Evolutionary conservation across 352 stramenopile genomes (phyloP), one percentile per base, ranked within the genome.

Genomic region (Phytophthora citrophthora): DNA sequence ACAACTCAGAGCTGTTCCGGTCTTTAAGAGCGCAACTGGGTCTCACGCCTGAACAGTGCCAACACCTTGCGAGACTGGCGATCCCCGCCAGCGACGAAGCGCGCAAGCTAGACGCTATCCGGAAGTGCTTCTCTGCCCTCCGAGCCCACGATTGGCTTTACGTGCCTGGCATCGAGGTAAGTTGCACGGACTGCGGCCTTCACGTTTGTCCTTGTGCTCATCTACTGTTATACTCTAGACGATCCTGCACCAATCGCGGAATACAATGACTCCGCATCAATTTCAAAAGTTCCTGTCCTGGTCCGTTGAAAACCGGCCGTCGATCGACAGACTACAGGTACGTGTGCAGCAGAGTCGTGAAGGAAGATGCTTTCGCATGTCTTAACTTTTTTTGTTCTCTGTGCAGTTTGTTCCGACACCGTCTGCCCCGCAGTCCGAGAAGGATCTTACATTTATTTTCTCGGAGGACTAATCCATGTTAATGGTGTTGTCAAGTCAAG

Each of bases 81-180:
- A 47, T 64, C 5, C 57, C 75, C 18, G 77, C 86, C 3, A 84
- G 74, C 15, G 77, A 94, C 32, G 88, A 96, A 67, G 69, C 82
- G 27, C 75, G 73, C 15, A 90, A 94, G 53, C 73, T 96, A 6
- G 83, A 92, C 24, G 87, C 79, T 2, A 94, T 96, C 49, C 74
- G 74, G n/a, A 96, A 96, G 54, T 96, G 88, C 43, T 96, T 96
- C 49, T 88, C 88, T 8, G 83, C 87, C 16, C 55, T 96, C 11
- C 84, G 79, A 32, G 85, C 83, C 1, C 88, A 96, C 59, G 86
- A 94, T 64, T 96, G 88, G 88, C 76, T 96, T 20, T 91, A 92
- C 52, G 93, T 94, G 34, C 79, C 83, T 5, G 83, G 88, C 39
- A 93, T 87, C 48, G 88, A 96, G 83, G 85, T 95, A 11, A 23